Evolutionary conservation across 2,329 filamentous ascomycete species (phyloP).

Genomic region (Aspergillus amoenus): DNA sequence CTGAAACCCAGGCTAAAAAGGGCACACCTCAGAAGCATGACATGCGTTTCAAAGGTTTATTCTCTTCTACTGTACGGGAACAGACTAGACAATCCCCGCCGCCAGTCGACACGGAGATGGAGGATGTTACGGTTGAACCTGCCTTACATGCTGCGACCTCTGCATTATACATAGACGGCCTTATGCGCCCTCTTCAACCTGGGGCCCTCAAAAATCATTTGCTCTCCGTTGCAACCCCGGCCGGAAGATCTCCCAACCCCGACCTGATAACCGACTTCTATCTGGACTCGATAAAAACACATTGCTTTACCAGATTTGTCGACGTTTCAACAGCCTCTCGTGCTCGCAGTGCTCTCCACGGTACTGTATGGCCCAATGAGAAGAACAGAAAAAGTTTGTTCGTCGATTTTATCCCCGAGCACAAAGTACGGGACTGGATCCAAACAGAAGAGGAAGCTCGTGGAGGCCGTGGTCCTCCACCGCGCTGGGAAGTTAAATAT

Average conservation of each 20-base stretch:
- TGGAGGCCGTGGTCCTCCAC: constrained; percentile 41
- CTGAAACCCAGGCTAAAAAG: constrained; percentile 18
- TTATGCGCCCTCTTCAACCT: constrained; percentile 81
- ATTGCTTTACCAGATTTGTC: constrained; percentile 76
- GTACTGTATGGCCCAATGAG: constrained; percentile 82
- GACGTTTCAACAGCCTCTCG: constrained; percentile 70
- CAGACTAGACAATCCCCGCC: constrained; percentile 27
- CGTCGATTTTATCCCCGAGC: constrained; percentile 84
- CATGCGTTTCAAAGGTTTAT: constrained; percentile 52
- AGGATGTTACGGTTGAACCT: constrained; percentile 49
- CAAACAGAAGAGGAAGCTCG: constrained; percentile 60
- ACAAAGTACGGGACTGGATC: constrained; percentile 73
- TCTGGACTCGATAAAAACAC: constrained; percentile 81
- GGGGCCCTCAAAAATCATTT: constrained; percentile 68
- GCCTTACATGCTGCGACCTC: constrained; percentile 70
- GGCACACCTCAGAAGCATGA: constrained; percentile 36
- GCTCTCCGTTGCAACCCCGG: constrained; percentile 63
- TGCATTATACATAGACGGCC: constrained; percentile 83
- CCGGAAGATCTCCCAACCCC: constrained; percentile 51
- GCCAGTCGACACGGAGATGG: constrained; percentile 26
- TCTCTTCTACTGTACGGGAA: constrained; percentile 32
- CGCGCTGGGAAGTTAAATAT: constrained; percentile 74
- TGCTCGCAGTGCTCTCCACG: constrained; percentile 74
- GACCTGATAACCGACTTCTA: constrained; percentile 68
- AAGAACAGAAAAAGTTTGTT: constrained; percentile 78